Evolutionary conservation across 2,329 filamentous ascomycete species (phyloP), one percentile per base, ranked within the genome.

Genomic region (Trichoderma arundinaceum): DNA sequence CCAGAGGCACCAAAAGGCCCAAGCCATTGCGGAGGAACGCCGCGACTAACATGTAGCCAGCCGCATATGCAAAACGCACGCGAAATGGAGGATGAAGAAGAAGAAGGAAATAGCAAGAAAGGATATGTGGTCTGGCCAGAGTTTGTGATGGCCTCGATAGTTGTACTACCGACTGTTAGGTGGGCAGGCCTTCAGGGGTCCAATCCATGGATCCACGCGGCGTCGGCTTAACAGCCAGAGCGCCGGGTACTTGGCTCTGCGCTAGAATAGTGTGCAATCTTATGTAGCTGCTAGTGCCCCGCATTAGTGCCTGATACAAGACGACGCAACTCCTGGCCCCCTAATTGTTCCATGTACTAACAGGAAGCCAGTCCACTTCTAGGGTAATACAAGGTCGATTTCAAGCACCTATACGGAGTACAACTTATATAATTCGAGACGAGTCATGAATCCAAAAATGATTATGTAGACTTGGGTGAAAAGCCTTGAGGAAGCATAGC

Each of bases 1-100:
- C 89, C 74, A 94, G 74, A 56, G 92, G 88, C 70, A 77, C 73
- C 72, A 79, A 66, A 58, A 87, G 72, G 74, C 83, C 80, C 76
- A 87, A 78, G 76, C 78, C 83, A 82, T 83, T 81, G 80, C 85
- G 84, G 74, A 87, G 80, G 72, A 82, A 75, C 72, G 79, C 78
- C 76, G 80, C 82, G 73, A 81, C 79, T 75, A 78, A 82, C 84
- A 86, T 87, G 79, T 81, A 81, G 78, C 69, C 73, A 68, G 72
- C 71, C 70, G 74, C 78, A 78, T 78, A 68, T 76, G 74, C 73
- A 52, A 65, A 41, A n/a, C 17, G 28, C 28, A 46, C 39, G 38
- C 12, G 7, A 28, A 38, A 43, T 49, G 32, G 49, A 44, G 10
- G 22, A 44, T 33, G 49, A 19, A 5, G 58, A 22, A 43, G 10